phyloP scores from a whole-genome alignment of 2,329 filamentous ascomycete species.

The Claviceps sp. region DNA sequence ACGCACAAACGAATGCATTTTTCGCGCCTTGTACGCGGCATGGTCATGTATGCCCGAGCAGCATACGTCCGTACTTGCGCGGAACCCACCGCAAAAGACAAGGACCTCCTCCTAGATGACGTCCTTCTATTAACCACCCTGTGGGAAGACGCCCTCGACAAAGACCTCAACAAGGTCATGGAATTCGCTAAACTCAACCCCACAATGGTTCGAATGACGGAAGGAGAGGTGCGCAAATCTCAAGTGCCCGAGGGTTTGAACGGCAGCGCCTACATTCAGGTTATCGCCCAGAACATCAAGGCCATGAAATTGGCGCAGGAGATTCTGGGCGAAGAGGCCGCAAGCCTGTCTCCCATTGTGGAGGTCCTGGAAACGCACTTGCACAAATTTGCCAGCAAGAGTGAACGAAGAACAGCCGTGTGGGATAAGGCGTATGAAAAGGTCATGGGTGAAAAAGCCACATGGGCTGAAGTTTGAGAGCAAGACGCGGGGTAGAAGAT shows the following conservation, averaged over 20 bases:
- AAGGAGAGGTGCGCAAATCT: background rate
- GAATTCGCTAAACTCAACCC: constrained; percentile 16
- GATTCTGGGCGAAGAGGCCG: constrained; percentile 20
- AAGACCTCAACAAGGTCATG: constrained; percentile 9
- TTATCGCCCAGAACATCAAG: constrained; percentile 19
- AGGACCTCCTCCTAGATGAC: constrained; percentile 16
- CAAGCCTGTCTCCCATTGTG: constrained; percentile 25
- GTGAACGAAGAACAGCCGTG: constrained; percentile 5
- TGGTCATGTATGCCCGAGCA: constrained; percentile 17
- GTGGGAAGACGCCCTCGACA: constrained; percentile 12
- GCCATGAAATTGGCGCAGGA: constrained; percentile 32
- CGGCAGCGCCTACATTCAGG: constrained; percentile 14
- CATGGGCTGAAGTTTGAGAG: constrained; percentile 11
- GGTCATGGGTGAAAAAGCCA: constrained; percentile 15
- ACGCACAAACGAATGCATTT: constrained; percentile 12
- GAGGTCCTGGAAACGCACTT: constrained; percentile 24
- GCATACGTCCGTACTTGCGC: constrained; percentile 13
- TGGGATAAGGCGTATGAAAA: constrained; percentile 15
- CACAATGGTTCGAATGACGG: constrained; percentile 4
- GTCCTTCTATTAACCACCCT: constrained; percentile 13
- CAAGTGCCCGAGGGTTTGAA: constrained; percentile 9
- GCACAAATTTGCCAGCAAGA: constrained; percentile 14
- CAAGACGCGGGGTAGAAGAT: background rate
- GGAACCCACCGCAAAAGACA: constrained; percentile 11
- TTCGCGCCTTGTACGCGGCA: constrained; percentile 17